Evolutionary conservation across 139 green algal genomes (phyloP).

Genomic region (Deuterostichococcus epilithicus): DNA sequence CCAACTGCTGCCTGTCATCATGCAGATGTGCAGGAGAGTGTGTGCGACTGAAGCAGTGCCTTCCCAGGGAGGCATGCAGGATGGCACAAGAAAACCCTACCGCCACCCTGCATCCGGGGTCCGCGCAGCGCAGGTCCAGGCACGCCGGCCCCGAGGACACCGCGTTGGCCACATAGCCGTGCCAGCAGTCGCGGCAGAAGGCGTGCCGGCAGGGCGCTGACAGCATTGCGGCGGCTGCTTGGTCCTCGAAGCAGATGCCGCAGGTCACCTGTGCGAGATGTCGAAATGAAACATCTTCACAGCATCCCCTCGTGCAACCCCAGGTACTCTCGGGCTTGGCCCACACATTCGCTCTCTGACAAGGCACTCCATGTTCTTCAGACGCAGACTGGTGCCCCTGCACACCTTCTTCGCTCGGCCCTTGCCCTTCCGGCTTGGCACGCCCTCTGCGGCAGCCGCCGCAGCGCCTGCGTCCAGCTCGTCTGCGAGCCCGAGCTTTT

Average conservation of each 20-base stretch:
- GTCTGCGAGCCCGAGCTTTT: constrained; percentile 65
- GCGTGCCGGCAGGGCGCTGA: constrained; percentile 60
- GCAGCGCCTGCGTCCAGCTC: constrained; percentile 10
- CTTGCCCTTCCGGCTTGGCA: not conserved
- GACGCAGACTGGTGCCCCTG: too few species aligned
- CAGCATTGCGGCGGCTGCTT: constrained; percentile 40
- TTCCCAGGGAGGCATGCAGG: too few species aligned
- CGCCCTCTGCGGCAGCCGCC: not conserved
- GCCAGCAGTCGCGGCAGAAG: constrained; percentile 77
- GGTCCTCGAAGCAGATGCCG: constrained; percentile 90
- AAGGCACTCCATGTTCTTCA: too few species aligned
- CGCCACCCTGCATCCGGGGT: constrained; percentile 47
- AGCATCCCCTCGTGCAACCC: too few species aligned
- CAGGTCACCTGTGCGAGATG: constrained; percentile 48
- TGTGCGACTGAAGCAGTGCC: too few species aligned
- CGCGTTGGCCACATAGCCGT: constrained; percentile 48
- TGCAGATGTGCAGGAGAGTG: too few species aligned
- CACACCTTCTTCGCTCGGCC: too few species aligned
- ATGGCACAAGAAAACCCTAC: not conserved
- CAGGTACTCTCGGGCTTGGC: too few species aligned
- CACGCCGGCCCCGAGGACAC: constrained; percentile 46
- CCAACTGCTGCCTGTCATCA: too few species aligned
- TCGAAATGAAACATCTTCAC: too few species aligned
- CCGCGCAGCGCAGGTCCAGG: constrained; percentile 67
- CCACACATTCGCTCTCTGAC: too few species aligned